A percentile compares a stretch with the other conserved stretches of the same genome.
Evolutionary conservation across 2,329 filamentous ascomycete genomes (phyloP).

Genomic region (Neopestalotiopsis sp.): DNA sequence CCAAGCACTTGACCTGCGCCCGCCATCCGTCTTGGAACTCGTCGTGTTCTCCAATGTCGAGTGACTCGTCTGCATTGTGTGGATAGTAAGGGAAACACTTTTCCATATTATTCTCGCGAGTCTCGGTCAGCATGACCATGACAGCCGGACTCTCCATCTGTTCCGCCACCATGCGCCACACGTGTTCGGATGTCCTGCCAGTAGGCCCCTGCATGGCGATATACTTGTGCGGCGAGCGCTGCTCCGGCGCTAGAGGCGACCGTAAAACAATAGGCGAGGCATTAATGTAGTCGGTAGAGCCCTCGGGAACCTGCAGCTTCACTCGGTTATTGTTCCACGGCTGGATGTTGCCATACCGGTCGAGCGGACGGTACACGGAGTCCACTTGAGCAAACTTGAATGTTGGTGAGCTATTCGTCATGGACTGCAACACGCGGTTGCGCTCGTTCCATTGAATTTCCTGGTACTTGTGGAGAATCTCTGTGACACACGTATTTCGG

Average conservation of each 20-base stretch:
- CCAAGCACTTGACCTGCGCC: conserved; percentile 72
- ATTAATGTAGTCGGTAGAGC: conserved; percentile 80
- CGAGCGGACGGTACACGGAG: conserved; percentile 62
- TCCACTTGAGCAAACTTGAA: conserved; percentile 57
- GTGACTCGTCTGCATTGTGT: conserved; percentile 54
- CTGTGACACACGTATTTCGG: conserved; percentile 28
- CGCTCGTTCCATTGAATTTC: conserved; percentile 62
- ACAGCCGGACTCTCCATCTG: conserved; percentile 76
- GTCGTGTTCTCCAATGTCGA: conserved; percentile 66
- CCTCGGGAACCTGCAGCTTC: conserved; percentile 77
- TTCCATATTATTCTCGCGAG: conserved; percentile 75
- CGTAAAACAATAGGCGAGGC: conserved; percentile 72
- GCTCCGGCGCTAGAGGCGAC: conserved; percentile 43
- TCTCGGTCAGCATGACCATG: conserved; percentile 93
- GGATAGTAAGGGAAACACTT: conserved; percentile 95
- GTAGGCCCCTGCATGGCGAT: conserved; percentile 97
- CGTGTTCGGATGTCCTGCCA: conserved; percentile 73
- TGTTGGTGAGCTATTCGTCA: conserved; percentile 42
- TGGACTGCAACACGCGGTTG: conserved; percentile 48
- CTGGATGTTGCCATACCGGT: conserved; percentile 89
- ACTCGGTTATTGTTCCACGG: conserved; percentile 89
- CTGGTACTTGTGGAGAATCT: conserved; percentile 56
- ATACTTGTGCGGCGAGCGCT: conserved; percentile 61
- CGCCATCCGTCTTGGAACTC: conserved; percentile 71
- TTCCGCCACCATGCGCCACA: conserved; percentile 95